Percentiles rank a stretch among this genome's conserved stretches.
Evolutionary conservation across 2,329 filamentous ascomycete genomes (phyloP).

Genomic region (Sordariomycetes sp.): DNA sequence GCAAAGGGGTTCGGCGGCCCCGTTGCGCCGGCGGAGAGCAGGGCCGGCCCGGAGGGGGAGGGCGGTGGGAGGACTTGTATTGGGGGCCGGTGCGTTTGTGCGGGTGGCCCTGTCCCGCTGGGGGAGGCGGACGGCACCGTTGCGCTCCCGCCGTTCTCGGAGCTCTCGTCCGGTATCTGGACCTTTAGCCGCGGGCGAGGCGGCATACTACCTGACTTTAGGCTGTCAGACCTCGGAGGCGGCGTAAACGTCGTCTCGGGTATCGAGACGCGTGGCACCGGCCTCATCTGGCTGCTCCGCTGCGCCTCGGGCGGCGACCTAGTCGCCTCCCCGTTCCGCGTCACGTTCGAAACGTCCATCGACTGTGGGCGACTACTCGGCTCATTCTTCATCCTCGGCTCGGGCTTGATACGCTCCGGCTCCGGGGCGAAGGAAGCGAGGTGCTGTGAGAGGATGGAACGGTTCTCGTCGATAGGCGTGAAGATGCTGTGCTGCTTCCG

Average conservation of each 20-base stretch:
- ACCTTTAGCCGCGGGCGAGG: constrained; percentile 72
- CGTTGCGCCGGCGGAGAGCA: constrained; percentile 80
- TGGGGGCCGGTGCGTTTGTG: constrained; percentile 34
- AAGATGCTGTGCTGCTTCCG: constrained; percentile 88
- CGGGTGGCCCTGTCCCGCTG: constrained; percentile 43
- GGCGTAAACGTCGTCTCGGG: constrained; percentile 54
- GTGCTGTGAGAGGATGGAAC: constrained; percentile 78
- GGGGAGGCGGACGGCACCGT: constrained; percentile 48
- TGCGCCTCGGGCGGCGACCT: constrained; percentile 43
- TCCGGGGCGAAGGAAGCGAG: constrained; percentile 54
- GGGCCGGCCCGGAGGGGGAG: constrained; percentile 73
- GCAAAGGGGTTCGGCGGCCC: constrained; percentile 95
- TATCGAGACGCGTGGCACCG: constrained; percentile 41
- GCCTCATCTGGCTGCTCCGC: constrained; percentile 33
- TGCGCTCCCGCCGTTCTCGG: constrained; percentile 58
- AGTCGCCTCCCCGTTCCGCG: constrained; percentile 23
- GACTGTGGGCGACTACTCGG: constrained; percentile 41
- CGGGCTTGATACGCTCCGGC: constrained; percentile 18
- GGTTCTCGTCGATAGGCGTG: constrained; percentile 88
- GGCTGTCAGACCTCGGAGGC: constrained; percentile 66
- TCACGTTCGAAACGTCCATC: constrained; percentile 45
- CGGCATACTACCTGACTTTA: constrained; percentile 59
- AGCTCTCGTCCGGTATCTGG: constrained; percentile 86
- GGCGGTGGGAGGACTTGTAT: constrained; percentile 77
- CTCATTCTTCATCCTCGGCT: not conserved